phyloP scores from a whole-genome alignment of 441 rosid species.

The Populus hybrid region DNA sequence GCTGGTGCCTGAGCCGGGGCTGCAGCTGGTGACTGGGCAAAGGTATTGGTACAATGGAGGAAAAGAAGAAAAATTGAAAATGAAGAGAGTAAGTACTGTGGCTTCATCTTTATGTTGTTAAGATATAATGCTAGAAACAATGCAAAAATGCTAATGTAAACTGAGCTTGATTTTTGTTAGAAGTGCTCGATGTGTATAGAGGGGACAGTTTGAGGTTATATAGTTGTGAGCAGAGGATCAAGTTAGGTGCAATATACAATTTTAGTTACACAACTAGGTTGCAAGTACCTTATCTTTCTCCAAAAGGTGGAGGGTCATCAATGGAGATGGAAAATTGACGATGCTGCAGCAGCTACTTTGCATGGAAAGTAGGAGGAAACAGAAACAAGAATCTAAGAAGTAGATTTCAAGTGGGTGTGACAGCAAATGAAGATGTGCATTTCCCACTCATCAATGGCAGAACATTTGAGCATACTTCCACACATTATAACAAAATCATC shows the following conservation, averaged over 20 bases:
- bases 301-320: no score
- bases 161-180: no score
- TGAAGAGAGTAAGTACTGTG: no score
- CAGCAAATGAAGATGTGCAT: background rate
- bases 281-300: conserved; percentile 5
- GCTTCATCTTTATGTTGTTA: no score
- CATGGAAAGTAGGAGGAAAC: conserved; percentile 28
- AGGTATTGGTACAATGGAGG: conserved; percentile 20
- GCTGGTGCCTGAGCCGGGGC: conserved; percentile 10
- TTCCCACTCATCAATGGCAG: background rate
- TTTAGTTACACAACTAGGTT: conserved; percentile 23
- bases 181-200: conserved; percentile 2
- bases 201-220: conserved; percentile 16
- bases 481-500: background rate
- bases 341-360: conserved; percentile 44
- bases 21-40: conserved; percentile 30
- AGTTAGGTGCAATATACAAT: conserved; percentile 28
- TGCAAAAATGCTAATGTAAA: no score
- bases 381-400: background rate
- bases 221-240: conserved; percentile 8
- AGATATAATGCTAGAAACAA: no score
- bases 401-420: background rate
- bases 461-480: no score
- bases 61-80: conserved; percentile 31
- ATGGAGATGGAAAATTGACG: no score